Percentiles rank a stretch among this genome's conserved stretches.
phyloP scores from a whole-genome alignment of 495 filamentous ascomycete species.

The Hypomontagnella monticulosa region DNA sequence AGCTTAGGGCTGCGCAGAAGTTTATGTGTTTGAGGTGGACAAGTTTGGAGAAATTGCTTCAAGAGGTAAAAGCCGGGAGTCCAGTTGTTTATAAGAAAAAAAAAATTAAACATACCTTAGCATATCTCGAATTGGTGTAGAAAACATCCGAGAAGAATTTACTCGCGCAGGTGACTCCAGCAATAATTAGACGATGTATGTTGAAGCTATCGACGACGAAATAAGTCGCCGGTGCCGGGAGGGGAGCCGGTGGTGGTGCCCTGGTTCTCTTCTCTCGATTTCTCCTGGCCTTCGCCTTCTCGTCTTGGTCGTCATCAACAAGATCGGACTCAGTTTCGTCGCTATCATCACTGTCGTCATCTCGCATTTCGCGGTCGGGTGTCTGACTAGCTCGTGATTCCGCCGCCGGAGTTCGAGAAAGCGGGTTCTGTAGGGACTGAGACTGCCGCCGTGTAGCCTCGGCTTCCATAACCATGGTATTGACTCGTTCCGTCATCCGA shows the following conservation, averaged over 20 bases:
- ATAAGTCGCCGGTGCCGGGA: conserved; percentile 67
- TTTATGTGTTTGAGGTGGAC: background rate
- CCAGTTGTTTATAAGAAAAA: too few relatives aligned
- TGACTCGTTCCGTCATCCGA: conserved; percentile 97
- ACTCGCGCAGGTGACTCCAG: conserved; percentile 96
- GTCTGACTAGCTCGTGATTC: conserved; percentile 9
- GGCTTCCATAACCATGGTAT: conserved; percentile 63
- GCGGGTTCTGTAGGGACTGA: conserved; percentile 30
- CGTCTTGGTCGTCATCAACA: conserved; percentile 52
- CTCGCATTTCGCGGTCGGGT: conserved; percentile 51
- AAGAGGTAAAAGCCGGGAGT: too few relatives aligned
- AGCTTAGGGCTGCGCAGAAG: background rate
- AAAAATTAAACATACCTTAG: conserved; percentile 74
- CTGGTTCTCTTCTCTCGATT: conserved; percentile 27
- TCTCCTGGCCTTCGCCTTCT: conserved; percentile 24
- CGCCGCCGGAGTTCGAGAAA: conserved; percentile 17
- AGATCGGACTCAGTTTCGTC: conserved; percentile 55
- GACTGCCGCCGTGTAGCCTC: conserved; percentile 49
- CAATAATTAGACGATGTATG: conserved; percentile 96
- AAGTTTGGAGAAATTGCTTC: too few relatives aligned
- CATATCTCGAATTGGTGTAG: conserved; percentile 98
- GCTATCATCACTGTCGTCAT: conserved; percentile 42
- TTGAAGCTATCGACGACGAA: conserved; percentile 99
- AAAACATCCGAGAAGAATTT: conserved; percentile 99
- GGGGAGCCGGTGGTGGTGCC: conserved; percentile 46